phyloP scores from a whole-genome alignment of 306 rosid genomes.

The Luffa acutangula region DNA sequence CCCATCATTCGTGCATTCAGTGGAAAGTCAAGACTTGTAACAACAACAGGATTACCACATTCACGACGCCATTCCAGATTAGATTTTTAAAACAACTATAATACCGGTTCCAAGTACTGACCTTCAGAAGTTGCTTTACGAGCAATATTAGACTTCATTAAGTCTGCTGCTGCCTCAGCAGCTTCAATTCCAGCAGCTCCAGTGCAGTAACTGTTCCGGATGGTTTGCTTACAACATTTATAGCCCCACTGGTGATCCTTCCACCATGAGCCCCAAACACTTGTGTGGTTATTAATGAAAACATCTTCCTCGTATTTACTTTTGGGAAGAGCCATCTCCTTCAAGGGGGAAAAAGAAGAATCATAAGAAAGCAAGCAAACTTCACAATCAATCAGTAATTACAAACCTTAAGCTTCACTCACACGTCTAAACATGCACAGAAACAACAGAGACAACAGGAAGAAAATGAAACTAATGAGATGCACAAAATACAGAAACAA shows the following conservation, averaged over 20 bases:
- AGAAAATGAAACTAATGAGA: background rate
- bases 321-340: slow-evolving; percentile 37
- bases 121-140: slow-evolving; percentile 42
- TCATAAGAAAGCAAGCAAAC: background rate
- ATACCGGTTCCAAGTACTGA: slow-evolving; percentile 5
- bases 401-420: background rate
- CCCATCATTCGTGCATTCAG: background rate
- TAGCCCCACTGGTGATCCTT: slow-evolving; percentile 65
- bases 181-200: slow-evolving; percentile 50
- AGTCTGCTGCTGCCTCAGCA: slow-evolving; percentile 31
- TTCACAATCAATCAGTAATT: background rate
- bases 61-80: background rate
- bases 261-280: slow-evolving; percentile 66
- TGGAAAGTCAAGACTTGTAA: background rate
- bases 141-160: slow-evolving; percentile 49
- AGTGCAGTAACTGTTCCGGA: slow-evolving; percentile 44
- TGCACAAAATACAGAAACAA: background rate
- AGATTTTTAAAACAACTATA: background rate
- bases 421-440: background rate
- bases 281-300: slow-evolving; percentile 40
- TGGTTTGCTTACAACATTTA: slow-evolving; percentile 44
- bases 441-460: background rate
- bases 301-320: slow-evolving; percentile 47
- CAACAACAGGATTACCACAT: background rate
- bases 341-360: background rate